Evolutionary conservation across 2,329 filamentous ascomycete species (phyloP), one percentile per base, ranked within the genome.

Genomic region (Helotiales sp.): DNA sequence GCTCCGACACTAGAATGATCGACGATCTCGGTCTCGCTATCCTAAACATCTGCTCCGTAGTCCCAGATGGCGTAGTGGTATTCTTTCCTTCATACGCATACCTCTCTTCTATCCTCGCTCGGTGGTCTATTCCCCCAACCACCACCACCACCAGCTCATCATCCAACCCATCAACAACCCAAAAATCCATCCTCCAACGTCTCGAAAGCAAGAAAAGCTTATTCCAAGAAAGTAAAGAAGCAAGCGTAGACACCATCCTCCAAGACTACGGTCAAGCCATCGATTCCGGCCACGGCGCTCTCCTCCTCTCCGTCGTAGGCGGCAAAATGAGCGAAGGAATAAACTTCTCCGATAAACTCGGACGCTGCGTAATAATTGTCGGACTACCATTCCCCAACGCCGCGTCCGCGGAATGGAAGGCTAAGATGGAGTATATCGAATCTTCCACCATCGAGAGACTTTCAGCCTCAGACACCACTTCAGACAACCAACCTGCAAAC

Each of bases 41-140:
- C 7, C 71, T 91, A 1, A 87, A 87, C 52, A 78, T 95, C 5
- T 90, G 89, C 66, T 79, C 82, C 6, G 77, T 85, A 4, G 89
- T 97, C 0, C 91, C 91, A 0, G 93, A 97, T 65, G 95, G 95
- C 2, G 83, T 97, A 1, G 91, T 99, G 0, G 86, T 93, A 0
- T 99, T 99, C 77, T 98, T 99, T 66, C 93, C 95, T 1, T 96
- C 92, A 73, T 98, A 99, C 72, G 84, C 89, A 9, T 98, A 96
- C 71, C 82, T 99, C 0, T 87, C 92, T 49, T 84, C 86, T 47
- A 90, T 96, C 6, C 76, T 88, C 6, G 70, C 73, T 2, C 75
- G 76, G 0, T 93, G 90, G 89, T 79, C 83, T 64, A 73, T 58
- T 62, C 66, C 31, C 52, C 51, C 58, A 52, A 53, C 64, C 1